Evolutionary conservation across 2,329 filamentous ascomycete genomes (phyloP).

Genomic region (Cladobotryum protrusum): DNA sequence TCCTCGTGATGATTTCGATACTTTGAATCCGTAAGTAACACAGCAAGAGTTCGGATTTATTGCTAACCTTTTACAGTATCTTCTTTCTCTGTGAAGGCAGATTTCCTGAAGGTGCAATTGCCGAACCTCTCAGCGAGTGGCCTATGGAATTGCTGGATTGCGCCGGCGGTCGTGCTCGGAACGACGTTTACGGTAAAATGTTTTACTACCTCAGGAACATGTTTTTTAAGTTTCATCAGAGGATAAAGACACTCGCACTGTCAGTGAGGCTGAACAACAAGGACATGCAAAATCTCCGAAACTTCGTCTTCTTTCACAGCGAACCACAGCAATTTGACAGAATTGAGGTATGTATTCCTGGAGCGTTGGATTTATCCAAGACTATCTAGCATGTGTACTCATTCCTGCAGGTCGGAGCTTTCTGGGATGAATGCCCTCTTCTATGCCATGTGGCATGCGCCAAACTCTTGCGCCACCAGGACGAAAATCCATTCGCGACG

Average conservation of each 20-base stretch:
- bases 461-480: conserved; percentile 16
- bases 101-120: conserved; percentile 8
- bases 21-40: conserved; percentile 19
- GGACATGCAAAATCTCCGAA: neutral
- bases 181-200: conserved; percentile 25
- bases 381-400: neutral
- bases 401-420: conserved; percentile 13
- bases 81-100: conserved; percentile 5
- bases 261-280: conserved; percentile 6
- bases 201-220: conserved; percentile 20
- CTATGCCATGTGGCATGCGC: conserved; percentile 4
- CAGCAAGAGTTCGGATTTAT: neutral
- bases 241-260: neutral
- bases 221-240: conserved; percentile 16
- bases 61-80: conserved; percentile 12
- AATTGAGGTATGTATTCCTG: conserved; percentile 13
- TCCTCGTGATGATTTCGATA: conserved; percentile 12
- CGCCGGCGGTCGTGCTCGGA: conserved; percentile 9
- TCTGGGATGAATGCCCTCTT: conserved; percentile 14
- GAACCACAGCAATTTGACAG: conserved; percentile 10
- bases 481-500: conserved; percentile 21
- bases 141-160: conserved; percentile 21
- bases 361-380: neutral
- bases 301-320: neutral
- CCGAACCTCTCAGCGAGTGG: conserved; percentile 24